Percentiles rank a stretch among this genome's conserved stretches.
Conservation (phyloP, 495 filamentous ascomycete species). For the Podospora didyma region DNA sequence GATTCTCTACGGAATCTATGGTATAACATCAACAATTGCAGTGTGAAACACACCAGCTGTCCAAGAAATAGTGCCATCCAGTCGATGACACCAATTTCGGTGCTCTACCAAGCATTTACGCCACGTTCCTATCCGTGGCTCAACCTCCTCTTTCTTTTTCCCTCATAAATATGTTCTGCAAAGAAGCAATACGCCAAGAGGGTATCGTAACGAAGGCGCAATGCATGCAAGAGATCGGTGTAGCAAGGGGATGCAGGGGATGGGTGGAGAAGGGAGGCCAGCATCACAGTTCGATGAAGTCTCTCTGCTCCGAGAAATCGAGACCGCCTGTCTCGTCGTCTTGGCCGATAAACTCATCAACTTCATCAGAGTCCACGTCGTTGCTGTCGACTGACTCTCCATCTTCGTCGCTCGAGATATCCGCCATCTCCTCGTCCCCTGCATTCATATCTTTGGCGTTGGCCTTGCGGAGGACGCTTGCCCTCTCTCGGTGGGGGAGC, state of each 20-base stretch:
- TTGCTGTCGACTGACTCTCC: constrained; percentile 74
- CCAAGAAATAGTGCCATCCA: too few relatives aligned
- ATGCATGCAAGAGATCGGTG: constrained; percentile 5
- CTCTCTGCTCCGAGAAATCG: constrained; percentile 40
- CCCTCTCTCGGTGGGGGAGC: constrained; percentile 83
- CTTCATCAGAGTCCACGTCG: constrained; percentile 84
- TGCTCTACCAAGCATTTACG: too few relatives aligned
- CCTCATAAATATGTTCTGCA: background rate
- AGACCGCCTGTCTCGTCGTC: constrained; percentile 35
- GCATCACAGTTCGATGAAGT: constrained; percentile 44
- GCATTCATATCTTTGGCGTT: constrained; percentile 16
- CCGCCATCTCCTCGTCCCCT: constrained; percentile 59
- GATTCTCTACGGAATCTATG: constrained; percentile 2
- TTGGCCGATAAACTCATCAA: constrained; percentile 64
- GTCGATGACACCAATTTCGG: too few relatives aligned
- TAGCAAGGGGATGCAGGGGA: background rate
- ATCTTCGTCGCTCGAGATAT: constrained; percentile 82
- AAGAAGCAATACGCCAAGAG: constrained; percentile 6
- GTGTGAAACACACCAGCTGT: too few relatives aligned
- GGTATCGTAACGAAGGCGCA: constrained; percentile 16
- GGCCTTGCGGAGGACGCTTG: constrained; percentile 56
- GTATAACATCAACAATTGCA: too few relatives aligned
- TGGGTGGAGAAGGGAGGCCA: background rate
- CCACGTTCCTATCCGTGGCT: background rate
- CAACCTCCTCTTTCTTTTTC: constrained; percentile 3